Evolutionary conservation across 2,329 filamentous ascomycete genomes (phyloP), one percentile per base, ranked within the genome.

Genomic region (Mycogone perniciosa): DNA sequence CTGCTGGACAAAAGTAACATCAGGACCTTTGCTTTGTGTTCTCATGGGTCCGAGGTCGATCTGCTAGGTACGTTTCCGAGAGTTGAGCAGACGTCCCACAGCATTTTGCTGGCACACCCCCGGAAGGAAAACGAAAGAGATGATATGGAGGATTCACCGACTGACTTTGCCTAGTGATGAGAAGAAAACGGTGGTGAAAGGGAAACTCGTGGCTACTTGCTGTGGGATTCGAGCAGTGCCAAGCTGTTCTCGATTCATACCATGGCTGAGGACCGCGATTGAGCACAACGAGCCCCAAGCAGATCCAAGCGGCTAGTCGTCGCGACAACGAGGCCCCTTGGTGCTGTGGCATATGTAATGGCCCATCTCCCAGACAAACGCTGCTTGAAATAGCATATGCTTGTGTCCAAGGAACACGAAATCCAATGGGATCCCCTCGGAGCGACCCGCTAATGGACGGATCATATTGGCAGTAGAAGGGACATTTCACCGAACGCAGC

Each of bases 31-130:
- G 27, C 37, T 39, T n/a, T 43, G 46, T 31, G 26, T 6, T 20
- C 13, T 9, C 31, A 37, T 37, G 27, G 46, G 33, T 39, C 39
- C 44, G 51, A 31, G 10, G 46, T 34, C 40, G 39, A 39, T 26
- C 6, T 43, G 43, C 46, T 7, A 45, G 51, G 52, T 54, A 38
- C 29, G 44, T 7, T 44, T 31, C 52, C 52, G 52, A 51, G 29
- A 38, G 26, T 37, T 54, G 52, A 54, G 48, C 48, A 50, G 50
- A 38, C 41, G 48, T 54, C 44, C 51, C 39, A 53, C 51, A 29
- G 33, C 38, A 40, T 43, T 42, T 53, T 46, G 26, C 33, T 38
- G 27, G 44, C 31, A 42, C 51, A 44, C 47, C 38, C 33, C 38
- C 31, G 43, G 29, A 2, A 30, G 10, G 8, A n/a, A 30, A 13